phyloP scores from a whole-genome alignment of 2,329 filamentous ascomycete species.

The Xylariaceae sp. region DNA sequence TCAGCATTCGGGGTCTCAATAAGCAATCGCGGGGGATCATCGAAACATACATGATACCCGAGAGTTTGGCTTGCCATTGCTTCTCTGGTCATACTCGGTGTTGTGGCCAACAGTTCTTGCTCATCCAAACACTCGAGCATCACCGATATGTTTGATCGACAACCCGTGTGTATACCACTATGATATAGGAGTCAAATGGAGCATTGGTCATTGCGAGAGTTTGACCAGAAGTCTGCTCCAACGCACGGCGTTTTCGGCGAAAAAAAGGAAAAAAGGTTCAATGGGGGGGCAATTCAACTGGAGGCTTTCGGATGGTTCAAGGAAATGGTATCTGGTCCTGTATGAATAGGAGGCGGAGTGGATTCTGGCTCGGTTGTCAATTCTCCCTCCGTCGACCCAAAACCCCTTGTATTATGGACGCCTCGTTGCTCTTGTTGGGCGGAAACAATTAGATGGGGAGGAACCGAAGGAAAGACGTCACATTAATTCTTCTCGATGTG shows the following conservation, averaged over 20 bases:
- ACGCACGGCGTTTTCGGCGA: neutral
- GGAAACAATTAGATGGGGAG: neutral
- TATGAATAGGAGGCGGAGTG: constrained; percentile 22
- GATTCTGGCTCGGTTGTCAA: constrained; percentile 4
- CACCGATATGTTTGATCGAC: no score
- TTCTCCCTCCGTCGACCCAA: neutral
- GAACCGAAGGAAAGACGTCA: no score
- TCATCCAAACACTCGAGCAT: no score
- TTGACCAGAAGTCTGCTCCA: no score
- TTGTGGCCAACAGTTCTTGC: no score
- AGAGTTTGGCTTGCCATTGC: neutral
- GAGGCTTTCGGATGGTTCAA: constrained; percentile 5
- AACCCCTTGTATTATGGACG: neutral
- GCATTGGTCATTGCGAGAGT: no score
- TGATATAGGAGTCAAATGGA: no score
- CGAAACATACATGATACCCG: constrained; percentile 1
- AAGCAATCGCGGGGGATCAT: neutral
- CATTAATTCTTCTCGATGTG: neutral
- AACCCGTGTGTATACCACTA: no score
- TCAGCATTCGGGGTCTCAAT: constrained; percentile 7
- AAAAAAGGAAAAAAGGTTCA: constrained; percentile 4
- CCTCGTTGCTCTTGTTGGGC: neutral
- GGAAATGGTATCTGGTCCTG: constrained; percentile 14
- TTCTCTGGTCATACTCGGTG: no score
- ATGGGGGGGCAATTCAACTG: constrained; percentile 2